Evolutionary conservation across 306 rosid genomes (phyloP), one percentile per base, ranked within the genome.

Genomic region (Rosa chinensis): DNA sequence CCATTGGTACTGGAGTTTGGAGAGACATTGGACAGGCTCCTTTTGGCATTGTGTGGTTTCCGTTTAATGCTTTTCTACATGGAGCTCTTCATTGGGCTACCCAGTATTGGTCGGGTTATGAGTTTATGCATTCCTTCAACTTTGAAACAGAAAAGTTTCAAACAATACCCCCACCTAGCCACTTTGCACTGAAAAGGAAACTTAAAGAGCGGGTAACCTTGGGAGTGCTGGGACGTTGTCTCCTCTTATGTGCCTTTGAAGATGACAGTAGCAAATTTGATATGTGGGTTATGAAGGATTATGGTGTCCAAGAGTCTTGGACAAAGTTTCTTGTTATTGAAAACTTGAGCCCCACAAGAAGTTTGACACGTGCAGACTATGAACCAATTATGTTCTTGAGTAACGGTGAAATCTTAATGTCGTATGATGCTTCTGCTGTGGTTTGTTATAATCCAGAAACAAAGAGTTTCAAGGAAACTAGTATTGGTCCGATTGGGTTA

Each of bases 281-380:
- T 5, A 44, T 76, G 53, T 62, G 72, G 79, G 72, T 76, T 76
- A 76, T 76, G 79, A 76, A 76, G 37, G 72, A 77, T 20, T 37
- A 77, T 66, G 74, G 74, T n/a, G 74, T 77, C 23, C 20, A 37
- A 58, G 74, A 77, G 17, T 77, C 80, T 18, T 50, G 80, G 74
- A 77, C 80, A 17, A 77, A 66, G 20, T 9, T 8, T 53, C 8
- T 45, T 48, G 73, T 48, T 4, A 1, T 47, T 10, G 63, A 66
- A 6, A 64, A 28, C 25, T 10, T 32, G 37, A 32, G 37, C 37
- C 37, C 37, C 37, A 32, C 37, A 32, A 32, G 37, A 32, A 32
- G 37, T 32, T 32, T 32, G 37, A 32, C 37, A 32, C 37, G 37
- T 32, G 37, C 37, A 32, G 37, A 32, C 37, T 32, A 75, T 62